These are phyloP conservation scores for Ormosia semicastrata DNA, from an alignment of 306 rosid genomes.

Conservation along the genomic window DNA sequence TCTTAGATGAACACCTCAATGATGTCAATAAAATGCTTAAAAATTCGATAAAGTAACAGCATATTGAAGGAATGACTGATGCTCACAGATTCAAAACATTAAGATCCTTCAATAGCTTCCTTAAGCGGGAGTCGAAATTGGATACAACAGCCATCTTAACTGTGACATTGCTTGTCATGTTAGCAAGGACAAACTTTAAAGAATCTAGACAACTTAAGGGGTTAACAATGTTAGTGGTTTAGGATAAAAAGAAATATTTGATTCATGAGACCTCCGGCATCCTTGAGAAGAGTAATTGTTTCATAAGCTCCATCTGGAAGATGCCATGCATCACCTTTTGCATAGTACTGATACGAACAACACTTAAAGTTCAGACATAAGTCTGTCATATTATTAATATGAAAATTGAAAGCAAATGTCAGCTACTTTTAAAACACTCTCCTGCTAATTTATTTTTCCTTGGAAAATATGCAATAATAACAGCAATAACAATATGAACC, in stretches of 20 bases:
- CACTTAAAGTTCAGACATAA: constrained; percentile 25
- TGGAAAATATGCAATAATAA: not conserved
- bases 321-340: constrained; percentile 84
- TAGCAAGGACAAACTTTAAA: constrained; percentile 38
- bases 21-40: not conserved
- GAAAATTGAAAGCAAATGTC: not conserved
- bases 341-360: constrained; percentile 65
- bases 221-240: constrained; percentile 7
- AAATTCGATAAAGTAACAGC: not conserved
- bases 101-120: constrained; percentile 89
- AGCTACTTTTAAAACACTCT: constrained; percentile 1
- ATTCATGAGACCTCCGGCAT: constrained; percentile 73
- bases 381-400: not conserved
- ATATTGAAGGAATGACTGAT: constrained; percentile 14
- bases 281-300: constrained; percentile 74
- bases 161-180: constrained; percentile 40
- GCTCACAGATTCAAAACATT: constrained; percentile 80
- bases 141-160: constrained; percentile 96
- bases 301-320: constrained; percentile 83
- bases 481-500: not conserved
- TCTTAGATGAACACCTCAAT: not conserved
- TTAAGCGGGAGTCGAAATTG: constrained; percentile 84
- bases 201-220: not conserved
- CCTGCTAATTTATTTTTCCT: constrained; percentile 8
- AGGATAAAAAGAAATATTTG: constrained; percentile 8